phyloP scores from a whole-genome alignment of 106 monocot species.

The Apostasia ramifera region DNA sequence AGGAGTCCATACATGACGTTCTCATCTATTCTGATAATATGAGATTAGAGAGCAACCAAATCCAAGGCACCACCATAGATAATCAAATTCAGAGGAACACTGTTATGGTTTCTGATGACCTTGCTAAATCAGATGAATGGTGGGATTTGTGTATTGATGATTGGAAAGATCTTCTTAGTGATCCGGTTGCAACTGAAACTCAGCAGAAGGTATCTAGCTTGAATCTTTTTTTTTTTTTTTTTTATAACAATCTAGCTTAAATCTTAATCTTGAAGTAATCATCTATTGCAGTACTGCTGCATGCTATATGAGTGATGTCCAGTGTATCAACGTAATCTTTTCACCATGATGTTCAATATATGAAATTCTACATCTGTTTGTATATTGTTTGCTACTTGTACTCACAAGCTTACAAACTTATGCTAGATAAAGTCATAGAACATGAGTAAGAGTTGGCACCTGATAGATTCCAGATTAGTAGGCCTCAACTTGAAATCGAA shows the following conservation, averaged over 20 bases:
- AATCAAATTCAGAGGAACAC: slow-evolving; percentile 14
- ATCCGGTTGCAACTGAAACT: slow-evolving; percentile 21
- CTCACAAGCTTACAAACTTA: background rate
- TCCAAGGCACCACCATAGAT: slow-evolving; percentile 12
- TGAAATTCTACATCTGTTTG: background rate
- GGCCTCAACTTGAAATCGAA: too few species aligned
- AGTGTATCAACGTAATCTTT: background rate
- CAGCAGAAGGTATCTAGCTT: slow-evolving; percentile 30
- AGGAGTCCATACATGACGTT: slow-evolving; percentile 13
- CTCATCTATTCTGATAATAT: slow-evolving; percentile 17
- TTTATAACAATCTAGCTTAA: background rate
- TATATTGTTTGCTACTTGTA: background rate
- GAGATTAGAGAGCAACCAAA: slow-evolving; percentile 10
- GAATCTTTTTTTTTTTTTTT: background rate
- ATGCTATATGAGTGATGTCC: background rate
- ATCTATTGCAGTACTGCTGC: background rate
- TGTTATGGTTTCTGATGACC: slow-evolving; percentile 20
- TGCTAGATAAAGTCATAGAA: too few species aligned
- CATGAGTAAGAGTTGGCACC: too few species aligned
- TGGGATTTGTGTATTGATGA: slow-evolving; percentile 33
- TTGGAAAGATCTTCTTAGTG: slow-evolving; percentile 33
- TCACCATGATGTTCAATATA: background rate
- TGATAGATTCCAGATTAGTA: too few species aligned
- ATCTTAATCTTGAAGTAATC: background rate
- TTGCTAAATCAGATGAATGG: slow-evolving; percentile 37